Percentiles rank a stretch among this genome's conserved stretches.
phyloP scores from a whole-genome alignment of 2,329 filamentous ascomycete species.

The Fusarium sp. region DNA sequence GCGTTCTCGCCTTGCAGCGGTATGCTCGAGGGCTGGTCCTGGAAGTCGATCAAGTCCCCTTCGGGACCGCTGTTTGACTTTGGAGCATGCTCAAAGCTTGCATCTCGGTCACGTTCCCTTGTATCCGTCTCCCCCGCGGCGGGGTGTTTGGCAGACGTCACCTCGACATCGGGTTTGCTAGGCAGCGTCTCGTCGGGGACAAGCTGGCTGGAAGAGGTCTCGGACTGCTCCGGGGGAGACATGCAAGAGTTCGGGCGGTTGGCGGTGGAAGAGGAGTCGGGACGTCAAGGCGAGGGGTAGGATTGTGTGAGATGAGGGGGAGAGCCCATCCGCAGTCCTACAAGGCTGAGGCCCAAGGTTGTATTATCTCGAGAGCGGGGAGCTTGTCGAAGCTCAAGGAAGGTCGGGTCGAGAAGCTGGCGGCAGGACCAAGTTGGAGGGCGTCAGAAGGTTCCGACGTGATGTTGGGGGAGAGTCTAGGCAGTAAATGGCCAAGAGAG shows the following conservation, averaged over 20 bases:
- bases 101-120: constrained; percentile 6
- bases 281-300: constrained; percentile 19
- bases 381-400: constrained; percentile 3
- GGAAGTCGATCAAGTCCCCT: constrained; percentile 40
- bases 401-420: neutral
- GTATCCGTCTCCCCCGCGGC: constrained; percentile 23
- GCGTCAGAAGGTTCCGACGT: constrained; percentile 1
- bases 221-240: constrained; percentile 51
- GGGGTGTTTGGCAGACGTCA: constrained; percentile 38
- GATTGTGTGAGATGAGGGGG: constrained; percentile 24
- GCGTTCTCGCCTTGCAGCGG: constrained; percentile 4
- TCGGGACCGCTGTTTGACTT: constrained; percentile 1
- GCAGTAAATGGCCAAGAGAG: neutral
- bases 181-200: constrained; percentile 45
- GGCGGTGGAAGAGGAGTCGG: neutral
- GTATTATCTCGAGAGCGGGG: constrained; percentile 24
- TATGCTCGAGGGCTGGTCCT: constrained; percentile 20
- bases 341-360: constrained; percentile 31
- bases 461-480: neutral
- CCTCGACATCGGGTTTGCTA: constrained; percentile 44
- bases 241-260: constrained; percentile 46
- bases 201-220: constrained; percentile 44
- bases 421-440: neutral
- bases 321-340: constrained; percentile 40
- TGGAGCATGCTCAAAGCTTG: neutral